Evolutionary conservation across 106 monocot genomes (phyloP), one percentile per base, ranked within the genome.

Genomic region (Acanthochlamys bracteata): DNA sequence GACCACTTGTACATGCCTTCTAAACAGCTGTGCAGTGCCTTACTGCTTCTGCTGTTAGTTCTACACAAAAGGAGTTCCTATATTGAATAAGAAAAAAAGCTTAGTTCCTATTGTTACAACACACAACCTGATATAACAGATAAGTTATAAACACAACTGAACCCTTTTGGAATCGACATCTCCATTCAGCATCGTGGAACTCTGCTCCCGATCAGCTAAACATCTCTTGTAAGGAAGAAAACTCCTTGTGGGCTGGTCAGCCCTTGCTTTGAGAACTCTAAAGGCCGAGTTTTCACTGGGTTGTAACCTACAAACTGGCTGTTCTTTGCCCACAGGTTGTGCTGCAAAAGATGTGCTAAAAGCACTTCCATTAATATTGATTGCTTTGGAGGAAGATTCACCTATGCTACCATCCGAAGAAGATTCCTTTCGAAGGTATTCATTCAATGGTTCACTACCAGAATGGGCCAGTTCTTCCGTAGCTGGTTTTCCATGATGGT

Each of bases 191-290:
- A 20, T 43, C 20, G 54, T 53, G 15, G 61, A 75, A 53, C 47
- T 61, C 25, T 13, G 39, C 58, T 77, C 64, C 26, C 42, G 67
- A 22, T 76, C 71, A 25, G 71, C 41, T 17, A 63, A 66, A 55
- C 84, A 75, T 71, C 80, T 82, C 51, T 85, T 82, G 17, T 93
- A 89, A 11, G 93, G 86, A 62, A 84, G 71, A 68, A 93, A 93
- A 2, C 93, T 89, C 53, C 55, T 81, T 0, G 24, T 13, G 10
- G 56, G 24, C 0, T 61, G 66, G 16, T 42, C 57, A n/a, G 51
- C 42, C 52, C n/a, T 27, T 24, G 66, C 41, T 12, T 39, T 63
- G 56, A 24, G 25, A 7, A 25, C 33, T 3, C 27, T 12, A 45
- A 72, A 69, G 56, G 75, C 69, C 12, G 75, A 42, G n/a, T 42